Percentiles rank a stretch among this genome's conserved stretches.
phyloP scores from a whole-genome alignment of 2,329 filamentous ascomycete species.

The Thelonectria discophora region DNA sequence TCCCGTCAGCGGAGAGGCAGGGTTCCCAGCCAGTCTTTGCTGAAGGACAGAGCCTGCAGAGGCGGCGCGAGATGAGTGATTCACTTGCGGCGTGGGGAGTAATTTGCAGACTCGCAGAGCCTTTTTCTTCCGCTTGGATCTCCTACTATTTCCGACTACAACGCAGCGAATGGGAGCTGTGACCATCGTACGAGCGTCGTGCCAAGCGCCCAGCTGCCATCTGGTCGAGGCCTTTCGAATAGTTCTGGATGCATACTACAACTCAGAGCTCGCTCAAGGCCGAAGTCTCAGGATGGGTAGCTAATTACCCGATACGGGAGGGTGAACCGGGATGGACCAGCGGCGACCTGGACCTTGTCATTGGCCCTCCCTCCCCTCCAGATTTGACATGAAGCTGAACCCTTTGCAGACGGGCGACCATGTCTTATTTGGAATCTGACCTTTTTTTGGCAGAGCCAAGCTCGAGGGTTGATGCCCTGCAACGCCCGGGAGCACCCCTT shows the following conservation, averaged over 20 bases:
- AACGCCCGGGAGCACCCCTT: slow-evolving; percentile 25
- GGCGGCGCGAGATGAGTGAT: slow-evolving; percentile 28
- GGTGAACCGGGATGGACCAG: slow-evolving; percentile 24
- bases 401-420: slow-evolving; percentile 34
- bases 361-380: slow-evolving; percentile 24
- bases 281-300: slow-evolving; percentile 10
- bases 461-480: slow-evolving; percentile 29
- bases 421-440: slow-evolving; percentile 29
- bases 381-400: slow-evolving; percentile 33
- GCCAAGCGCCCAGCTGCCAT: slow-evolving; percentile 31
- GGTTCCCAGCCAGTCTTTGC: slow-evolving; percentile 24
- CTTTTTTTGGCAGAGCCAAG: slow-evolving; percentile 29
- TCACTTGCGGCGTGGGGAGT: slow-evolving; percentile 30
- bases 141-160: slow-evolving; percentile 11
- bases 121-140: slow-evolving; percentile 21
- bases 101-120: slow-evolving; percentile 30
- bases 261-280: slow-evolving; percentile 8
- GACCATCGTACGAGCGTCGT: slow-evolving; percentile 38
- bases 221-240: slow-evolving; percentile 26
- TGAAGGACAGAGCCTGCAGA: slow-evolving; percentile 5
- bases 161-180: slow-evolving; percentile 18
- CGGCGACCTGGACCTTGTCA: slow-evolving; percentile 12
- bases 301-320: slow-evolving; percentile 24
- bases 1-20: slow-evolving; percentile 15
- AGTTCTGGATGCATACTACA: slow-evolving; percentile 24